Evolutionary conservation across 164 flowering plant genomes (phyloP).

Genomic region (Taxillus chinensis): DNA sequence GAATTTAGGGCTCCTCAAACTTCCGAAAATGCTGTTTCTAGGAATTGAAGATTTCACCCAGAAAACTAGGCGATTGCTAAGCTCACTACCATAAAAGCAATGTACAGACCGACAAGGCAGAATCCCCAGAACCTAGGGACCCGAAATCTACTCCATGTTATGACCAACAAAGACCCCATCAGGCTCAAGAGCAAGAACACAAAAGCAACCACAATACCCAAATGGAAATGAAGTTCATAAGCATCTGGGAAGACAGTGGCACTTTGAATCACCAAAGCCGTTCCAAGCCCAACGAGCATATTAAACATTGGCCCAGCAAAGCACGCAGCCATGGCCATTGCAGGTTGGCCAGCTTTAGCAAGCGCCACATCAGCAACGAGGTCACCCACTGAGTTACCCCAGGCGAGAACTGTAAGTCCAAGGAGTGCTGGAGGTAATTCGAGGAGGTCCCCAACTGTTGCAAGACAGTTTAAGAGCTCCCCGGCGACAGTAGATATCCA

Average conservation of each 20-base stretch:
- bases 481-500: constrained; percentile 97
- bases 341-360: constrained; percentile 96
- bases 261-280: constrained; percentile 74
- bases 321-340: constrained; percentile 99
- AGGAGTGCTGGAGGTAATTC: constrained; percentile 72
- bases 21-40: neutral
- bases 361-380: constrained; percentile 98
- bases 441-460: constrained; percentile 64
- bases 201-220: constrained; percentile 79
- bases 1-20: too few relatives aligned
- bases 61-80: constrained; percentile 60
- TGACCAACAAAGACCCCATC: constrained; percentile 87
- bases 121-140: constrained; percentile 96
- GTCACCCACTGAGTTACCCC: constrained; percentile 99
- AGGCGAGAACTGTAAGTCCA: constrained; percentile 94
- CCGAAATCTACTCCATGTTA: constrained; percentile 77
- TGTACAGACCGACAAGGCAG: constrained; percentile 83
- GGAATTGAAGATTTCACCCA: constrained; percentile 15
- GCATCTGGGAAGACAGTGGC: constrained; percentile 65
- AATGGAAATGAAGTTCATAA: constrained; percentile 65
- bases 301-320: constrained; percentile 99
- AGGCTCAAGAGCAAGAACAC: constrained; percentile 80
- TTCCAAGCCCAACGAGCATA: constrained; percentile 94
- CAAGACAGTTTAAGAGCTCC: constrained; percentile 78
- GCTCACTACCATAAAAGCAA: constrained; percentile 52